Percentiles rank a stretch among this genome's conserved stretches.
These are phyloP conservation scores for Emericellopsis atlantica DNA, from an alignment of 2,329 filamentous ascomycete genomes.

Conservation along the genomic window DNA sequence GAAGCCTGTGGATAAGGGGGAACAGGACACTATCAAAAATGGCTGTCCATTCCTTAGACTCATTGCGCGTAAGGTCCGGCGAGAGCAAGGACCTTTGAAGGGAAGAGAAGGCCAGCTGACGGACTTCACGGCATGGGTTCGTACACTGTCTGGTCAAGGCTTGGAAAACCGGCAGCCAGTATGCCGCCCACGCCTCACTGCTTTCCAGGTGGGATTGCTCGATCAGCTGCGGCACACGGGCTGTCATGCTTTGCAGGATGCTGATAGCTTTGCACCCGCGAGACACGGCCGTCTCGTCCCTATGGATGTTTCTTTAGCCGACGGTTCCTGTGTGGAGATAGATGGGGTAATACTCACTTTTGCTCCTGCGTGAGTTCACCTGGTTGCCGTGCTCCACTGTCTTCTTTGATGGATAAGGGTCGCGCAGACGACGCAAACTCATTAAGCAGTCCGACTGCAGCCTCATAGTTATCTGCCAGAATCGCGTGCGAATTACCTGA, in stretches of 20 bases:
- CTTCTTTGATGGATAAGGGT: conserved; percentile 56
- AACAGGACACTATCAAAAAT: conserved; percentile 94
- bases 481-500: conserved; percentile 67
- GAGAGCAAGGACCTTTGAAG: conserved; percentile 80
- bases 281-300: conserved; percentile 43
- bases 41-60: conserved; percentile 85
- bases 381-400: conserved; percentile 26
- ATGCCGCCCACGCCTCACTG: conserved; percentile 89
- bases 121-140: conserved; percentile 87
- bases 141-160: conserved; percentile 82
- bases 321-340: not conserved
- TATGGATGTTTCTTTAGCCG: conserved; percentile 3
- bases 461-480: conserved; percentile 91
- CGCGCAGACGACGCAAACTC: conserved; percentile 80
- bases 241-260: conserved; percentile 71
- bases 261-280: conserved; percentile 72
- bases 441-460: conserved; percentile 71
- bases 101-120: conserved; percentile 75
- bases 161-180: conserved; percentile 92
- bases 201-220: conserved; percentile 85
- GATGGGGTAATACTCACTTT: conserved; percentile 8
- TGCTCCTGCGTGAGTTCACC: conserved; percentile 10
- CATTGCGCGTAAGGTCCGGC: conserved; percentile 67
- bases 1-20: conserved; percentile 70
- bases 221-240: conserved; percentile 74